These are phyloP conservation scores for Globisporangium heterothallicum DNA, from an alignment of 352 stramenopile genomes.

Conservation along the genomic window DNA sequence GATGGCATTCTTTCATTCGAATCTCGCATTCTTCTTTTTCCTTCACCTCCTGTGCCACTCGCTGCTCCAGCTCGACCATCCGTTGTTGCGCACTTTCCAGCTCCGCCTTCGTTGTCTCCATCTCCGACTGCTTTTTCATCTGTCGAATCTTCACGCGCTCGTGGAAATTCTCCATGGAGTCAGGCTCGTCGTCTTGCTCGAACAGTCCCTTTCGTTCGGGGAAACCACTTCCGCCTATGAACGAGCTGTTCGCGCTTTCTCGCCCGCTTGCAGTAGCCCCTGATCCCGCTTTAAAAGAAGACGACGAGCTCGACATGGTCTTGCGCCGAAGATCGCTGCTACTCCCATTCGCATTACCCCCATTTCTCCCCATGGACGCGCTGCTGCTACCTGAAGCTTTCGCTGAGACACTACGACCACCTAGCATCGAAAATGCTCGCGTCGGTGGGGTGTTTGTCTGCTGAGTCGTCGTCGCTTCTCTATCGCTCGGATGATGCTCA, in stretches of 20 bases:
- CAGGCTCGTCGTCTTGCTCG: constrained; percentile 65
- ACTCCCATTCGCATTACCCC: constrained; percentile 3
- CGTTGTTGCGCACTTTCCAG: constrained; percentile 32
- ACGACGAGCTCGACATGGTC: constrained; percentile 7
- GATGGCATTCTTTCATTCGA: constrained; percentile 72
- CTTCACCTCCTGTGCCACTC: constrained; percentile 25
- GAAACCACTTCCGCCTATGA: constrained; percentile 6
- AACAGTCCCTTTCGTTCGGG: constrained; percentile 65
- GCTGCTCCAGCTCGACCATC: constrained; percentile 27
- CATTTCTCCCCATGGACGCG: constrained; percentile 1
- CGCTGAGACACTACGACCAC: constrained; percentile 7
- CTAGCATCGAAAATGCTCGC: constrained; percentile 7
- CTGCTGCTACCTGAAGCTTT: constrained; percentile 7
- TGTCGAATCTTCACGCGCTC: constrained; percentile 68
- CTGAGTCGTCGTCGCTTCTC: not conserved
- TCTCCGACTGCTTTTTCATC: constrained; percentile 59
- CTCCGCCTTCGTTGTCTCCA: constrained; percentile 38
- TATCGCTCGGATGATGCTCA: not conserved
- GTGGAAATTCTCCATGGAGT: constrained; percentile 70
- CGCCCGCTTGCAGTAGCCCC: not conserved
- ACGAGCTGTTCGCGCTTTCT: constrained; percentile 11
- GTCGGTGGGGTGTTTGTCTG: not conserved
- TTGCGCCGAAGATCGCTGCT: constrained; percentile 7
- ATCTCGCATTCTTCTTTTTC: constrained; percentile 64
- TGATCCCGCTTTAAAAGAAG: constrained; percentile 11